Percentiles rank a stretch among this genome's conserved stretches.
Evolutionary conservation across 2,329 filamentous ascomycete species (phyloP).

Genomic region (Neonectria punicea): DNA sequence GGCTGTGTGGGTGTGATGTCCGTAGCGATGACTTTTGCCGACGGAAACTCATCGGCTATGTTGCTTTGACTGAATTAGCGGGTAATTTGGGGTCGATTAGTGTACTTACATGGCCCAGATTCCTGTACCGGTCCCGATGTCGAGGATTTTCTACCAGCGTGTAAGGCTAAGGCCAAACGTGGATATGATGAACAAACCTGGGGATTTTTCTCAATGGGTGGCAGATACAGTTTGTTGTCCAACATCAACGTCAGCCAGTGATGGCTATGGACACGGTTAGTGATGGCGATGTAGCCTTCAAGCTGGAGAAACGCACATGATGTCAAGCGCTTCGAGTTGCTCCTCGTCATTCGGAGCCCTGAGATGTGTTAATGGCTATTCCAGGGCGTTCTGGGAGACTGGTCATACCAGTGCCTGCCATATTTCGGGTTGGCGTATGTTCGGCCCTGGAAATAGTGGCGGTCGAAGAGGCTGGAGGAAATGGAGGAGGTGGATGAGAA

Average conservation of each 20-base stretch:
- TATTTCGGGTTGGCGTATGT: slow-evolving; percentile 40
- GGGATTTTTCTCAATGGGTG: slow-evolving; percentile 29
- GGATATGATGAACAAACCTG: slow-evolving; percentile 25
- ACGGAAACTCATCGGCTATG: slow-evolving; percentile 36
- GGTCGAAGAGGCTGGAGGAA: slow-evolving; percentile 38
- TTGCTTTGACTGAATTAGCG: slow-evolving; percentile 19
- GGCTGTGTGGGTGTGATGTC: slow-evolving; percentile 37
- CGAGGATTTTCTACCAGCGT: slow-evolving; percentile 20
- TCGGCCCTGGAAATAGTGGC: slow-evolving; percentile 34
- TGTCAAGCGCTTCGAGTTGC: slow-evolving; percentile 39
- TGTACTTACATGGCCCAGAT: slow-evolving; percentile 38
- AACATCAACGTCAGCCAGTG: slow-evolving; percentile 40
- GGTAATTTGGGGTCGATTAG: accelerated
- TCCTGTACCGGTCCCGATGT: slow-evolving; percentile 36
- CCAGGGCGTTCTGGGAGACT: no score
- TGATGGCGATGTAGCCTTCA: not conserved
- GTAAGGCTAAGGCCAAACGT: not conserved
- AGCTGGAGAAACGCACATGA: slow-evolving; percentile 28
- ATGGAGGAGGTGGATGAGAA: slow-evolving; percentile 34
- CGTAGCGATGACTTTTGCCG: slow-evolving; percentile 33
- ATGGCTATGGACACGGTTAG: slow-evolving; percentile 20
- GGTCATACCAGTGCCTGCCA: slow-evolving; percentile 34
- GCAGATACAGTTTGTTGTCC: slow-evolving; percentile 33
- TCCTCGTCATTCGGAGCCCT: slow-evolving; percentile 40
- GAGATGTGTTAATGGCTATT: accelerated